Evolutionary conservation across 345 rosid genomes (phyloP).

Genomic region (Eucalyptus coolabah): DNA sequence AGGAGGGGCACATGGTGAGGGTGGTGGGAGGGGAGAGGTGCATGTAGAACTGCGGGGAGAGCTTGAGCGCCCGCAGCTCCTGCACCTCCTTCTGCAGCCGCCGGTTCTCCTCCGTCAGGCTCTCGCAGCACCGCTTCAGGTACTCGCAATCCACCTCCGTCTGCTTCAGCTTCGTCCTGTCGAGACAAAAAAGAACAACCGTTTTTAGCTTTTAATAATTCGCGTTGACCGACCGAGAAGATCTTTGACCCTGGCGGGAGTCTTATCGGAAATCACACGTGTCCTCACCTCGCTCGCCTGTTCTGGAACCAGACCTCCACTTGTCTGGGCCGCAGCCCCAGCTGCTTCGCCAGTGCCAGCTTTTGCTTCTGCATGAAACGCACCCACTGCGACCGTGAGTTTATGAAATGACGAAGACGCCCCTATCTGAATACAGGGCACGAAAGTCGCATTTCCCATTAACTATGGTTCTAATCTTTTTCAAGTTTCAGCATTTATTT

Average conservation of each 20-base stretch:
- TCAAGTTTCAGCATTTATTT: background rate
- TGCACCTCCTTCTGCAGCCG: slow-evolving; percentile 91
- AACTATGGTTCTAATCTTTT: rapidly evolving
- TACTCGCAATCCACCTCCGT: slow-evolving; percentile 98
- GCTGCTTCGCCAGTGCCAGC: slow-evolving; percentile 73
- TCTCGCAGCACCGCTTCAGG: slow-evolving; percentile 90
- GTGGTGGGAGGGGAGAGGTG: slow-evolving; percentile 98
- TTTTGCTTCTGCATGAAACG: slow-evolving; percentile 65
- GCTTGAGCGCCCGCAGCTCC: slow-evolving; percentile 88
- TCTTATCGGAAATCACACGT: background rate
- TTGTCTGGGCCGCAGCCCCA: slow-evolving; percentile 79
- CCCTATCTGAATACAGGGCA: background rate
- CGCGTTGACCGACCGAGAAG: background rate
- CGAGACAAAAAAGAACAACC: background rate
- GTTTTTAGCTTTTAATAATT: background rate
- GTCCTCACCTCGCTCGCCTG: slow-evolving; percentile 83
- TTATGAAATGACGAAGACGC: background rate
- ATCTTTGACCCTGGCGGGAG: too few species aligned
- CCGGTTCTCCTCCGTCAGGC: slow-evolving; percentile 88
- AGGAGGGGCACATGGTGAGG: slow-evolving; percentile 98
- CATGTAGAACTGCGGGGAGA: slow-evolving; percentile 97
- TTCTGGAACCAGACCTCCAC: slow-evolving; percentile 99
- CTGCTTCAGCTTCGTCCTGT: slow-evolving; percentile 95
- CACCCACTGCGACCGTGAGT: background rate
- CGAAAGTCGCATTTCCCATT: background rate